Evolutionary conservation across 441 rosid genomes (phyloP).

Genomic region (Populus hybrid): DNA sequence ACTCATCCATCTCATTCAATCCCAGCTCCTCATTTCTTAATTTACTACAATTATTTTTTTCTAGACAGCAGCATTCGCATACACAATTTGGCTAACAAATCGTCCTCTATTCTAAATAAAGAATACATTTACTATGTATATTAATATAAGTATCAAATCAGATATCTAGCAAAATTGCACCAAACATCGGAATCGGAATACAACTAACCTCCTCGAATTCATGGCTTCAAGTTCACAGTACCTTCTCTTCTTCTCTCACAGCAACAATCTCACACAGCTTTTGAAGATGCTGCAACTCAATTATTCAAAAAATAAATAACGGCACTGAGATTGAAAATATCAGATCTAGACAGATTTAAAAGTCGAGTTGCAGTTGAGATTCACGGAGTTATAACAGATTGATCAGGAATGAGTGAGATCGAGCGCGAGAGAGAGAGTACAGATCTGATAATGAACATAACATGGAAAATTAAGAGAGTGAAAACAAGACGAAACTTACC

Average conservation of each 20-base stretch:
- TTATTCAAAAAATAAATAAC: neutral
- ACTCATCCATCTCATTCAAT: neutral
- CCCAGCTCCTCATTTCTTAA: neutral
- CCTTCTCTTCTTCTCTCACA: neutral
- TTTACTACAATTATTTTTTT: too few relatives aligned
- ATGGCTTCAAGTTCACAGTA: slow-evolving; percentile 8
- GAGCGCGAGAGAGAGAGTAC: neutral
- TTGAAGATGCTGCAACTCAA: neutral
- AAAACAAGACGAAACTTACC: neutral
- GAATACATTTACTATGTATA: neutral
- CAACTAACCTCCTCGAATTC: slow-evolving; percentile 57
- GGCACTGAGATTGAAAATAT: neutral
- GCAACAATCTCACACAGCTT: neutral
- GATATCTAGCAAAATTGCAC: neutral
- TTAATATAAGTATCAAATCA: neutral
- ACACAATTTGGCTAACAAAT: neutral
- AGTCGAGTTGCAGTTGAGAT: neutral
- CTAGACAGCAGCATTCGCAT: neutral
- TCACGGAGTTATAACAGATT: neutral
- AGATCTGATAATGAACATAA: neutral
- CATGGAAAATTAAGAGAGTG: neutral
- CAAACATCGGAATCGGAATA: slow-evolving; percentile 5
- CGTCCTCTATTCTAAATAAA: neutral
- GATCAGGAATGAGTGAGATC: neutral
- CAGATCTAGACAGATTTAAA: neutral